Conservation (phyloP, 441 rosid genomes). For the Raphanus hybrid region DNA sequence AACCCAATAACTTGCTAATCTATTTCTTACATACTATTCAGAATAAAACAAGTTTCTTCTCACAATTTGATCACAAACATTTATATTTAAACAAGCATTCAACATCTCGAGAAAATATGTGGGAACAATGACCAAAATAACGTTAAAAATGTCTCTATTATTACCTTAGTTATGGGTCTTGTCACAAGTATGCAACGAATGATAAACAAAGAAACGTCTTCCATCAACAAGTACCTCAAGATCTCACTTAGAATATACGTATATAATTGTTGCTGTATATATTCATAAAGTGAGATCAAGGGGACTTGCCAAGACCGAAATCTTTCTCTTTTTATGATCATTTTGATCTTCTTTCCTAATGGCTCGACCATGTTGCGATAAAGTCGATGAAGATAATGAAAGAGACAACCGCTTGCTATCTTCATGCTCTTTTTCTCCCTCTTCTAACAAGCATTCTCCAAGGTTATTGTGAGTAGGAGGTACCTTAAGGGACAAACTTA, state of each 20-base stretch:
- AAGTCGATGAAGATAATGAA: conserved; percentile 63
- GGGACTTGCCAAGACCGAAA: conserved; percentile 56
- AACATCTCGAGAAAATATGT: conserved; percentile 32
- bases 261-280: conserved; percentile 41
- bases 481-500: conserved; percentile 74
- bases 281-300: conserved; percentile 93
- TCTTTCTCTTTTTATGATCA: conserved; percentile 45
- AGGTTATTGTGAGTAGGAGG: conserved; percentile 33
- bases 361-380: conserved; percentile 46
- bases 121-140: conserved; percentile 3
- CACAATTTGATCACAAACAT: conserved; percentile 27
- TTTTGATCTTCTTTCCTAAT: conserved; percentile 48
- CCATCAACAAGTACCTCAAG: conserved; percentile 66
- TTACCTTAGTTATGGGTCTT: conserved; percentile 38
- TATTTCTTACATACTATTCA: conserved; percentile 29
- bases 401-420: conserved; percentile 58
- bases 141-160: conserved; percentile 29
- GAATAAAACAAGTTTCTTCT: conserved; percentile 33
- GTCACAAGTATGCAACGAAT: conserved; percentile 44
- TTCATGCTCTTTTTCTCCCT: conserved; percentile 26
- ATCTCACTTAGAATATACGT: conserved; percentile 65
- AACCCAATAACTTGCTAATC: conserved; percentile 21
- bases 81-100: conserved; percentile 21
- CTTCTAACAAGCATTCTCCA: conserved; percentile 33
- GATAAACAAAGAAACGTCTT: conserved; percentile 38